Percentiles rank a stretch among this genome's conserved stretches.
Evolutionary conservation across 2,329 filamentous ascomycete genomes (phyloP).

Genomic region (Daldinia sp.): DNA sequence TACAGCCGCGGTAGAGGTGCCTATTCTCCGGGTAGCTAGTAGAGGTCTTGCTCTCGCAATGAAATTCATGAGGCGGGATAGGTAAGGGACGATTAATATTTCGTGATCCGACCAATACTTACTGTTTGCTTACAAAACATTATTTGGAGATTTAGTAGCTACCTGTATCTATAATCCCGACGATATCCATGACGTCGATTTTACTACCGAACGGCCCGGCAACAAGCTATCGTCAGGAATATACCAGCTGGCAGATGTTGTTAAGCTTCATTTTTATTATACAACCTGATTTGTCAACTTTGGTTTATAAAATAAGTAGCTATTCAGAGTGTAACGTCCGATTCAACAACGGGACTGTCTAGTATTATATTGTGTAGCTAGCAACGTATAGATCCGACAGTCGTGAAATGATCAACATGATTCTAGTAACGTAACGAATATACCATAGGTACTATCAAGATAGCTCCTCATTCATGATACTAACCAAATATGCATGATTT

Average conservation of each 20-base stretch:
- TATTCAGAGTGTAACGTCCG: not conserved
- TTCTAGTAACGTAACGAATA: not conserved
- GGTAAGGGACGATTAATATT: slow-evolving; percentile 3
- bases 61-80: slow-evolving; percentile 54
- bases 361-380: too few species aligned
- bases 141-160: slow-evolving; percentile 16
- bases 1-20: slow-evolving; percentile 49
- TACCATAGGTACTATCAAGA: not conserved
- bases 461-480: not conserved
- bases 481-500: not conserved
- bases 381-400: too few species aligned
- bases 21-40: slow-evolving; percentile 52
- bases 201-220: slow-evolving; percentile 28
- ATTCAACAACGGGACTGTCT: not conserved
- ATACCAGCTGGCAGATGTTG: slow-evolving; percentile 15
- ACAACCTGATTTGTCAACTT: not conserved
- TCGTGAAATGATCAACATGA: too few species aligned
- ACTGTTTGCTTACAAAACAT: slow-evolving; percentile 44
- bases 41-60: slow-evolving; percentile 55
- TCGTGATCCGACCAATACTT: slow-evolving; percentile 9
- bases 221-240: not conserved
- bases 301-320: slow-evolving; percentile 9
- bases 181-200: slow-evolving; percentile 44
- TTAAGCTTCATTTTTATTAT: not conserved
- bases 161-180: slow-evolving; percentile 7